These are phyloP conservation scores for Eutrema salsugineum DNA, from an alignment of 441 rosid species.

Conservation along the genomic window DNA sequence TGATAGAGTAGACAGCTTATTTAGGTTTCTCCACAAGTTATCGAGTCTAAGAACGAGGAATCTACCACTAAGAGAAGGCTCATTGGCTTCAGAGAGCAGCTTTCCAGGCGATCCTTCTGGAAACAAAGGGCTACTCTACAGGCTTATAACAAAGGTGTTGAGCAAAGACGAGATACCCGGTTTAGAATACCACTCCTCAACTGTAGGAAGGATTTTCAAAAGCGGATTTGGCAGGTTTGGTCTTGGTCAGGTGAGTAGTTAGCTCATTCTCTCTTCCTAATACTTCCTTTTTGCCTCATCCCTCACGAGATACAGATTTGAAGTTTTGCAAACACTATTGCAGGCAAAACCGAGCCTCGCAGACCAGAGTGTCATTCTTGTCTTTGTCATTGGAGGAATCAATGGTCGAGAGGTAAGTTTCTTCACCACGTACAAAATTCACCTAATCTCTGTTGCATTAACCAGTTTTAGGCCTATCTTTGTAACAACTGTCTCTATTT, in stretches of 20 bases:
- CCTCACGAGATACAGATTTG: background rate
- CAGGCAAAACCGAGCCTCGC: constrained; percentile 91
- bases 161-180: constrained; percentile 66
- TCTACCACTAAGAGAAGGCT: constrained; percentile 50
- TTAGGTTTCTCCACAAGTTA: constrained; percentile 75
- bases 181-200: constrained; percentile 89
- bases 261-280: background rate
- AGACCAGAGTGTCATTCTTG: constrained; percentile 77
- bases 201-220: constrained; percentile 92
- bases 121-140: constrained; percentile 66
- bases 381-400: constrained; percentile 89
- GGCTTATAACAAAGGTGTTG: constrained; percentile 61
- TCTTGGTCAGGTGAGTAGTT: constrained; percentile 81
- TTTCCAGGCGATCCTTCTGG: constrained; percentile 49
- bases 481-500: background rate
- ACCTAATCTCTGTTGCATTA: background rate
- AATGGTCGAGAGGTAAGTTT: constrained; percentile 71
- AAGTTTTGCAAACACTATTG: constrained; percentile 4
- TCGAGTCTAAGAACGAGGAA: constrained; percentile 56
- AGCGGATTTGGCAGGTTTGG: constrained; percentile 98
- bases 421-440: background rate
- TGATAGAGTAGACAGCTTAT: constrained; percentile 81
- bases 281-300: background rate
- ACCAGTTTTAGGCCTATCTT: background rate
- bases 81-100: constrained; percentile 47